These are phyloP conservation scores for Epichloe aotearoae DNA, from an alignment of 2,329 filamentous ascomycete species.

Conservation along the genomic window DNA sequence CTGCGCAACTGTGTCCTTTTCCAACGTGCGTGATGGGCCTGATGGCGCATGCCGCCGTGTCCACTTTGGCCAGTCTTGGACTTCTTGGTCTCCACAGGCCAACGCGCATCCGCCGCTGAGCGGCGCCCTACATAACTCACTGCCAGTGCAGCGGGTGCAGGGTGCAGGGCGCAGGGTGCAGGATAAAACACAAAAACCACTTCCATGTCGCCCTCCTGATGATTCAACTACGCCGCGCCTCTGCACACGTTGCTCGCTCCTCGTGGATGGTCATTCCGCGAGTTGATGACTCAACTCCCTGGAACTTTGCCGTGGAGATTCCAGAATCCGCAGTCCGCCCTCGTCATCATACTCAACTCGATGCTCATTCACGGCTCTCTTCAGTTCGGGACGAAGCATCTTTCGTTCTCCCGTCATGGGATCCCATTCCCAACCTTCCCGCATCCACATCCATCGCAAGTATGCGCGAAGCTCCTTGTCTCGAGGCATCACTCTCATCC, in stretches of 20 bases:
- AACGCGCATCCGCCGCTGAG: background rate
- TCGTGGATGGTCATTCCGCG: background rate
- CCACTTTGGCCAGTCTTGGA: slow-evolving; percentile 11
- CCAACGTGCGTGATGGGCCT: background rate
- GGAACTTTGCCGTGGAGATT: slow-evolving; percentile 4
- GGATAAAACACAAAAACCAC: no score
- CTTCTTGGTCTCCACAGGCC: background rate
- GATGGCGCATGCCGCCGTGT: slow-evolving; percentile 9
- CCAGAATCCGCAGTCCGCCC: slow-evolving; percentile 32
- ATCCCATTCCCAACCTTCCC: slow-evolving; percentile 75
- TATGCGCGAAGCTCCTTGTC: slow-evolving; percentile 88
- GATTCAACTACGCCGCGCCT: background rate
- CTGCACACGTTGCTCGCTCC: background rate
- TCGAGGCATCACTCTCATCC: slow-evolving; percentile 70
- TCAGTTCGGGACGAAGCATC: slow-evolving; percentile 38
- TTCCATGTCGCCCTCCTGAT: no score
- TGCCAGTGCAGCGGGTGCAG: no score
- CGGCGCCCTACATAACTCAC: no score
- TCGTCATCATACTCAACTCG: slow-evolving; percentile 41
- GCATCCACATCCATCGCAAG: slow-evolving; percentile 83
- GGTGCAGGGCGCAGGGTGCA: no score
- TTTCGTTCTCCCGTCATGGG: slow-evolving; percentile 51
- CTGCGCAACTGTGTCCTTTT: slow-evolving; percentile 21
- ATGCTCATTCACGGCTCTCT: slow-evolving; percentile 42
- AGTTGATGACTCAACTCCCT: background rate